Conservation (phyloP, 108 stramenopile species). For the Cylindrotheca closterium region DNA sequence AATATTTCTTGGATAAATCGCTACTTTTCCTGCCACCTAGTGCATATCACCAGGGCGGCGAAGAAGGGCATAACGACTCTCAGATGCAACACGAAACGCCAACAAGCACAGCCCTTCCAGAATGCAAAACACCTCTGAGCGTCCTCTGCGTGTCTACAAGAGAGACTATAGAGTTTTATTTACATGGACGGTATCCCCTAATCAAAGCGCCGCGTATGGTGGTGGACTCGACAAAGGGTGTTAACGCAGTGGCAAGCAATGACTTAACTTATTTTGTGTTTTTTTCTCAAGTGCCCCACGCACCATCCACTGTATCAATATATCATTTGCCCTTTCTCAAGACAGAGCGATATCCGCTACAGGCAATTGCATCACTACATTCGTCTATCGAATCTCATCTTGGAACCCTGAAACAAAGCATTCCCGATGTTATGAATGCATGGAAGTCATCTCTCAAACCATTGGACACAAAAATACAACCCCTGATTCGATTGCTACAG, state of each 20-base stretch:
- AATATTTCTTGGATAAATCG: conserved; percentile 39
- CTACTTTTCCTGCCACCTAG: conserved; percentile 40
- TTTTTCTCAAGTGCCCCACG: not conserved
- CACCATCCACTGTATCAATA: conserved; percentile 23
- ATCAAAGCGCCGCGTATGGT: conserved; percentile 9
- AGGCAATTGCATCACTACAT: conserved; percentile 59
- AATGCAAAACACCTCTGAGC: conserved; percentile 57
- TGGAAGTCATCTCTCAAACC: conserved; percentile 75
- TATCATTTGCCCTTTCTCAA: conserved; percentile 50
- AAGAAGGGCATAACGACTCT: conserved; percentile 5
- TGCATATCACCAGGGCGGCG: conserved; percentile 12
- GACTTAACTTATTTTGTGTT: conserved; percentile 21
- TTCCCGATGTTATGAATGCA: conserved; percentile 37
- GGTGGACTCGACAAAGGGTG: not conserved
- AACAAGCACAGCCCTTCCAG: conserved; percentile 21
- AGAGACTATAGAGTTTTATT: conserved; percentile 46
- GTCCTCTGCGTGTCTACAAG: conserved; percentile 59
- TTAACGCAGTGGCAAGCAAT: conserved; percentile 18
- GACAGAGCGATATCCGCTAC: conserved; percentile 58
- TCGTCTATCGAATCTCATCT: conserved; percentile 56
- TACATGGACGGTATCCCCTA: conserved; percentile 74
- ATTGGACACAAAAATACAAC: conserved; percentile 64
- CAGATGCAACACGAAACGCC: conserved; percentile 1
- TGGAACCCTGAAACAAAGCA: conserved; percentile 29
- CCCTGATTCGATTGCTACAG: conserved; percentile 43